Evolutionary conservation across 2,329 filamentous ascomycete species (phyloP).

Genomic region (Colletotrichum agaves): DNA sequence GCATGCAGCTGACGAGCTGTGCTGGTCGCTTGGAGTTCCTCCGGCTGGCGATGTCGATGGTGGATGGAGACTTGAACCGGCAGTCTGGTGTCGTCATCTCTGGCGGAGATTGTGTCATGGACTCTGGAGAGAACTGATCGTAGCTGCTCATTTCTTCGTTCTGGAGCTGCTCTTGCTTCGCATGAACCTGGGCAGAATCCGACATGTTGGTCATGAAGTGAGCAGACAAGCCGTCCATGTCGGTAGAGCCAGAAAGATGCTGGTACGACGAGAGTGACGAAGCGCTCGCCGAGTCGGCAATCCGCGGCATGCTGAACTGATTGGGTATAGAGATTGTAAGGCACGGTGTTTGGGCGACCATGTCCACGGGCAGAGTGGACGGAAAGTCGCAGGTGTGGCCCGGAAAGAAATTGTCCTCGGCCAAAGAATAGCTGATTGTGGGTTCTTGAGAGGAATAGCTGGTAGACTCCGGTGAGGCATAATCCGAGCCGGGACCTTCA

Average conservation of each 20-base stretch:
- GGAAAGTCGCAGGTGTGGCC: conserved; percentile 35
- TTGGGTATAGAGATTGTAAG: conserved; percentile 36
- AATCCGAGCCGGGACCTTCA: conserved; percentile 27
- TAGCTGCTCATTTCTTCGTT: conserved; percentile 34
- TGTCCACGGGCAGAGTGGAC: conserved; percentile 20
- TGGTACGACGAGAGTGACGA: conserved; percentile 33
- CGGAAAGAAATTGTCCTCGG: conserved; percentile 27
- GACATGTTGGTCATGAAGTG: conserved; percentile 17
- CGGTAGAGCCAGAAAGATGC: conserved; percentile 16
- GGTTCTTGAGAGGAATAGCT: conserved; percentile 25
- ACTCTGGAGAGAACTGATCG: conserved; percentile 46
- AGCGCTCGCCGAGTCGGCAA: conserved; percentile 26
- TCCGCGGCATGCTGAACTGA: conserved; percentile 20
- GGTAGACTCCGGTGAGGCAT: conserved; percentile 33
- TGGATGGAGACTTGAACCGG: conserved; percentile 60
- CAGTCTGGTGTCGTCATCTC: conserved; percentile 44
- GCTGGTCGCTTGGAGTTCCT: conserved; percentile 62
- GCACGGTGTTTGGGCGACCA: conserved; percentile 14
- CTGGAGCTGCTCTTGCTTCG: conserved; percentile 37
- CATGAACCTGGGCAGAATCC: conserved; percentile 37
- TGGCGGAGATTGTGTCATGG: conserved; percentile 44
- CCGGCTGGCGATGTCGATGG: conserved; percentile 64
- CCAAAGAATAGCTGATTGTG: conserved; percentile 22
- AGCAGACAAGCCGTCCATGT: conserved; percentile 17
- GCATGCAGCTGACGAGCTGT: conserved; percentile 58